Conservation (phyloP, 2,329 filamentous ascomycete species). For the Bipolaris gigantea region DNA sequence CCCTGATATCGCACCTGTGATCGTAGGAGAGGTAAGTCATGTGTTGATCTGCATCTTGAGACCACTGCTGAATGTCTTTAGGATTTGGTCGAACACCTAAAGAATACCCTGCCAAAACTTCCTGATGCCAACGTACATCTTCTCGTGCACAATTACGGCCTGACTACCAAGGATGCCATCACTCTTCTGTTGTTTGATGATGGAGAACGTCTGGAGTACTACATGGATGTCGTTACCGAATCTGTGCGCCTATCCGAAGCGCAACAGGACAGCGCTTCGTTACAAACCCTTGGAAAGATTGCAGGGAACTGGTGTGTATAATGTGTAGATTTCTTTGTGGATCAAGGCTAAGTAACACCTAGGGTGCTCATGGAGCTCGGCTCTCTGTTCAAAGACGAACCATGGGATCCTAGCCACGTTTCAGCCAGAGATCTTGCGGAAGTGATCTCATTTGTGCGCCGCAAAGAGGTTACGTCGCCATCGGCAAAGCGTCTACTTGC, state of each 20-base stretch:
- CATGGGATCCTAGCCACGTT: conserved; percentile 49
- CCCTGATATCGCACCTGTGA: conserved; percentile 79
- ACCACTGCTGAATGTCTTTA: conserved; percentile 19
- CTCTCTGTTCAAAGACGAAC: conserved; percentile 48
- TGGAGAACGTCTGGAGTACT: conserved; percentile 80
- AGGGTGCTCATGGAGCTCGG: conserved; percentile 57
- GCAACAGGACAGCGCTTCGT: conserved; percentile 29
- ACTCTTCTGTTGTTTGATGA: conserved; percentile 76
- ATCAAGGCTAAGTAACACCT: conserved; percentile 4
- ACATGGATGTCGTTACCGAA: conserved; percentile 63
- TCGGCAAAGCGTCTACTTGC: conserved; percentile 64
- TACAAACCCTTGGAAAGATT: conserved; percentile 47
- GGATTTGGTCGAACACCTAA: conserved; percentile 68
- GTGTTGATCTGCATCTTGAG: background rate
- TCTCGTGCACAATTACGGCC: conserved; percentile 64
- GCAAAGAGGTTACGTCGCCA: conserved; percentile 53
- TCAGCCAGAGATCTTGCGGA: conserved; percentile 47
- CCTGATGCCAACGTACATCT: conserved; percentile 71
- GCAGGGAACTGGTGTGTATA: conserved; percentile 59
- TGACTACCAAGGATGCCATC: conserved; percentile 80
- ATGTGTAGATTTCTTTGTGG: background rate
- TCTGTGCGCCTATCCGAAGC: conserved; percentile 14
- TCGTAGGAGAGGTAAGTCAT: conserved; percentile 61
- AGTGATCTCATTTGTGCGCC: conserved; percentile 47
- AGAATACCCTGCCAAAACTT: conserved; percentile 64